A percentile compares a stretch with the other conserved stretches of the same genome.
phyloP scores from a whole-genome alignment of 805 yeast species.

The Candida methanosorbosa region DNA sequence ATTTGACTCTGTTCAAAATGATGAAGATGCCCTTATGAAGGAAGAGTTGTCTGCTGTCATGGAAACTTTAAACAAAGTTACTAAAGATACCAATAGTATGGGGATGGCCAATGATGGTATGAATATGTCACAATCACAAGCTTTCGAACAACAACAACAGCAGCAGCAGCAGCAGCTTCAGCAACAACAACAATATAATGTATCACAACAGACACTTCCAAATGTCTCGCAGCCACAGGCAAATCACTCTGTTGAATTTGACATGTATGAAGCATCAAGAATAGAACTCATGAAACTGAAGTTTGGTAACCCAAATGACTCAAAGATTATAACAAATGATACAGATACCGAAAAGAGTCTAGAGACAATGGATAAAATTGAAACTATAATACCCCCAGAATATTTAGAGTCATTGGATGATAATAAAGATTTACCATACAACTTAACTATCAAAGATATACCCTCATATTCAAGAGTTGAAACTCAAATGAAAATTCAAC shows the following conservation, averaged over 20 bases:
- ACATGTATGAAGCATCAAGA: slow-evolving; percentile 34
- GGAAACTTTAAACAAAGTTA: no score
- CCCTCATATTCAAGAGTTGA: slow-evolving; percentile 88
- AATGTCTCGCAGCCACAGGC: no score
- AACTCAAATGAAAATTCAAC: slow-evolving; percentile 79
- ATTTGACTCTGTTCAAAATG: not conserved
- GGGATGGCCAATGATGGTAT: no score
- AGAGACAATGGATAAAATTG: not conserved
- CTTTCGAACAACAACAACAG: not conserved
- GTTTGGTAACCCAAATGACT: slow-evolving; percentile 32
- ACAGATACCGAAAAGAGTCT: not conserved
- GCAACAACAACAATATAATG: not conserved
- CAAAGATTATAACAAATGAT: not conserved
- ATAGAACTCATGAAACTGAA: slow-evolving; percentile 42
- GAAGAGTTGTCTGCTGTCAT: no score
- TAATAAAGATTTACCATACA: slow-evolving; percentile 32
- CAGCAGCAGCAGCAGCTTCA: not conserved
- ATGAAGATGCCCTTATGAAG: no score
- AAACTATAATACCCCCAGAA: slow-evolving; percentile 15
- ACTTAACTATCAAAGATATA: slow-evolving; percentile 46
- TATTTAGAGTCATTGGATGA: slow-evolving; percentile 15
- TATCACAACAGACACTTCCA: no score
- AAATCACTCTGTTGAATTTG: slow-evolving; percentile 18
- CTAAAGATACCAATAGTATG: no score
- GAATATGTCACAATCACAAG: not conserved